Conservation (phyloP, 2,329 filamentous ascomycete species). For the Fusarium acutatum region DNA sequence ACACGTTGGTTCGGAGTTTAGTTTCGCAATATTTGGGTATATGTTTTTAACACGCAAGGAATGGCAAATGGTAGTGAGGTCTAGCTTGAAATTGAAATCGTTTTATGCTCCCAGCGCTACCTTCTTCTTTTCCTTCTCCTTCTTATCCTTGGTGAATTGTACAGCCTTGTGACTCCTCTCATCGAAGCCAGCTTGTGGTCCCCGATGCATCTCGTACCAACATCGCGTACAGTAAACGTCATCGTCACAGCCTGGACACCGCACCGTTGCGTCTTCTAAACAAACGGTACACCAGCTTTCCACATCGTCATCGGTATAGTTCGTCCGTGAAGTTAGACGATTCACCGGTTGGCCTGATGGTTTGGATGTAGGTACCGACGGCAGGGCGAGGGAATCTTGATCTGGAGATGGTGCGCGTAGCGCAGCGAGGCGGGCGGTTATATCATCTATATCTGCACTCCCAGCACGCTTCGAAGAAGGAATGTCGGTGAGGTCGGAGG, state of each 20-base stretch:
- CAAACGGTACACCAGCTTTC: constrained; percentile 86
- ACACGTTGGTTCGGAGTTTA: constrained; percentile 15
- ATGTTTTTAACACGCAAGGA: constrained; percentile 10
- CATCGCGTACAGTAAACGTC: constrained; percentile 81
- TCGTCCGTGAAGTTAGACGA: constrained; percentile 50
- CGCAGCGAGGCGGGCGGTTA: constrained; percentile 62
- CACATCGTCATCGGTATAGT: constrained; percentile 74
- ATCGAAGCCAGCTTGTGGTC: constrained; percentile 73
- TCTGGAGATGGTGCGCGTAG: constrained; percentile 50
- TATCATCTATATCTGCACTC: constrained; percentile 51
- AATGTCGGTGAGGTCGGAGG: constrained; percentile 53
- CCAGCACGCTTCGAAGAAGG: constrained; percentile 31
- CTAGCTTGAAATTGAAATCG: constrained; percentile 15
- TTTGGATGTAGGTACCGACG: constrained; percentile 59
- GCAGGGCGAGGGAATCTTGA: constrained; percentile 52
- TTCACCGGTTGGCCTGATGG: constrained; percentile 53
- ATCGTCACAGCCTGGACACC: constrained; percentile 75
- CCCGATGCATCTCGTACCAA: constrained; percentile 83
- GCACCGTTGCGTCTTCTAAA: constrained; percentile 77
- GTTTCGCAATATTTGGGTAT: constrained; percentile 20
- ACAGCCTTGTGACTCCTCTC: constrained; percentile 75
- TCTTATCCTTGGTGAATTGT: constrained; percentile 57
- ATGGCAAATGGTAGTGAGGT: constrained; percentile 12
- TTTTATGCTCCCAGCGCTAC: constrained; percentile 50
- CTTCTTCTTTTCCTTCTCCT: constrained; percentile 47